Evolutionary conservation across 225 moss, liverwort and hornwort genomes (phyloP).

Genomic region (Antitrichia curtipendula): DNA sequence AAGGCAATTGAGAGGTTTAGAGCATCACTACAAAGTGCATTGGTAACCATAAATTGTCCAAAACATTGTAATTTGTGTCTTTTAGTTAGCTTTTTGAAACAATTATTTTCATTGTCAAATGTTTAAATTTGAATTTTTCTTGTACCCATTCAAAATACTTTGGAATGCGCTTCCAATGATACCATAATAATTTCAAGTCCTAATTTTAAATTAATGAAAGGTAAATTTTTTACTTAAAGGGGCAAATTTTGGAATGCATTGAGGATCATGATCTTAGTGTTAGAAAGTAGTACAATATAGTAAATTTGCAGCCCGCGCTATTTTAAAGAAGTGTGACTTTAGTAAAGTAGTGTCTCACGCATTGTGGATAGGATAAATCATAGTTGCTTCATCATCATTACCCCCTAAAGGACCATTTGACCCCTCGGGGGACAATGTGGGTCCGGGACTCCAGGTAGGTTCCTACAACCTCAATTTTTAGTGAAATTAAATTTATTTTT

Average conservation of each 20-base stretch:
- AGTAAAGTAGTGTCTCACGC: background rate
- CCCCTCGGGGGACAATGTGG: too few species aligned
- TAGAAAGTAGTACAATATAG: background rate
- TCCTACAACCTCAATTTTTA: too few species aligned
- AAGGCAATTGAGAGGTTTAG: background rate
- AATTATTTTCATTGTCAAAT: background rate
- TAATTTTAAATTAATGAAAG: background rate
- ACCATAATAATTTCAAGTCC: background rate
- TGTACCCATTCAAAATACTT: background rate
- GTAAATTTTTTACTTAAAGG: accelerated
- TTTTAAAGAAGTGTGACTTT: background rate
- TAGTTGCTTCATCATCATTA: background rate
- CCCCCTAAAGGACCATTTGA: too few species aligned
- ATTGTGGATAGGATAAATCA: background rate
- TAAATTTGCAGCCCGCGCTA: too few species aligned
- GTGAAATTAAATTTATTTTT: too few species aligned
- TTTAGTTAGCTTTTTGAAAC: background rate
- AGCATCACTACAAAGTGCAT: background rate
- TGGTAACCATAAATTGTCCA: background rate
- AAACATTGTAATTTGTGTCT: background rate
- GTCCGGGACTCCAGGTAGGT: too few species aligned
- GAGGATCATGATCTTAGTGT: background rate
- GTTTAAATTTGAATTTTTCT: background rate
- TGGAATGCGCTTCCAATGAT: background rate
- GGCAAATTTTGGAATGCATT: accelerated